Evolutionary conservation across 2,329 filamentous ascomycete species (phyloP), one percentile per base, ranked within the genome.

Genomic region (Aspergillus glaucus): DNA sequence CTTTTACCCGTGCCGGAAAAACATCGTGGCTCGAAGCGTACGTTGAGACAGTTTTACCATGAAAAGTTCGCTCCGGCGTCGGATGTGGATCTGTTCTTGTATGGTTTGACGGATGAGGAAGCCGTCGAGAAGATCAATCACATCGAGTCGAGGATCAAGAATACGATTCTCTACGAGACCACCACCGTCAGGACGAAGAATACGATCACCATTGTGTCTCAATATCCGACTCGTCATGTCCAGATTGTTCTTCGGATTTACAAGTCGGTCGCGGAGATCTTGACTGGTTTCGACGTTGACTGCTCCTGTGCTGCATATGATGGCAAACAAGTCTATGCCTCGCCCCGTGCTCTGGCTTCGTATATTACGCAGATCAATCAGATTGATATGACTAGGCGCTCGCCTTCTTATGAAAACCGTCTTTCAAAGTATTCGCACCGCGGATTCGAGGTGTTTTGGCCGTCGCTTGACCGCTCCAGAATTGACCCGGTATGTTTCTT

Each of bases 211-310:
- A 93, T 95, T 61, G 87, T 81, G 30, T 88, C 85, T 41, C 84
- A 92, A 64, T 91, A 93, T 61, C 89, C 88, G 0, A 88, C 83
- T 32, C 83, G 89, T 2, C 88, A 94, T 63, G 79, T 94, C 3
- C 87, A 92, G 75, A 89, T 95, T 58, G 88, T 95, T 19, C 76
- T 94, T 26, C 85, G 88, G 32, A 82, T 93, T 34, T 94, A 95
- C 73, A 88, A 88, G 61, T 90, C 85, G 0, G 72, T 94, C 42
- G 85, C 87, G 1, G 87, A 94, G 64, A 91, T 95, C 32, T 76
- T 95, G 21, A 89, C 88, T 3, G 89, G 89, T 0, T 95, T 95
- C 58, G 89, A 94, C 58, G 88, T 95, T 44, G 88, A 93, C 63
- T 90, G 86, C 63, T 86, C 87, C 1, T 88, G 88, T 52, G 86